These are phyloP conservation scores for Stemphylium lycopersici DNA, from an alignment of 2,329 filamentous ascomycete genomes.

Conservation along the genomic window DNA sequence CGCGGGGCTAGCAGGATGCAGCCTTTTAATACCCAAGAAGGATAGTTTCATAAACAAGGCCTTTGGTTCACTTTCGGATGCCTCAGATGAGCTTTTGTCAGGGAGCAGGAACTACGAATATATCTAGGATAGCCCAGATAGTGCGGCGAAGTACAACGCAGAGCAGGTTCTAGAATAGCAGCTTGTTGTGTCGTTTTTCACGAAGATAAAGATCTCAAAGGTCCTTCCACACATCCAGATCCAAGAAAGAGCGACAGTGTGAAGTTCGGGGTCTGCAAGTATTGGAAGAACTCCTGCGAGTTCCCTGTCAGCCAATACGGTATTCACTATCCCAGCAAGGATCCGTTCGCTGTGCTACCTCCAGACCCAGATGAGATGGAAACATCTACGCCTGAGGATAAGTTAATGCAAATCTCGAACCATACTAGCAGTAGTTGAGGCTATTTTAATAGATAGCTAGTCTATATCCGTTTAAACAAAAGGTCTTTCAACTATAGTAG, in stretches of 20 bases:
- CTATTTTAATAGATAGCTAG: too few relatives aligned
- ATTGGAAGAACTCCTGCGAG: background rate
- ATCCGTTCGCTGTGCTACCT: too few relatives aligned
- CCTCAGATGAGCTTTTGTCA: background rate
- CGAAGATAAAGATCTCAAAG: background rate
- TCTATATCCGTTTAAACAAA: too few relatives aligned
- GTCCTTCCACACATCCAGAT: background rate
- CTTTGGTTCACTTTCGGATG: background rate
- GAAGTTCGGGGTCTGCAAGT: background rate
- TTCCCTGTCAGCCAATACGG: background rate
- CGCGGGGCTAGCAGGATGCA: background rate
- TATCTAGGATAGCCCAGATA: background rate
- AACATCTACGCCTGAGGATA: too few relatives aligned
- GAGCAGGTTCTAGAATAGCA: background rate
- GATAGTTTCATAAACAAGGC: background rate
- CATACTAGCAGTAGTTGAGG: too few relatives aligned
- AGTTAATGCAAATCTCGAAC: too few relatives aligned
- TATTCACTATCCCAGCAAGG: background rate
- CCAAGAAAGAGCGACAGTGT: background rate
- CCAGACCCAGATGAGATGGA: too few relatives aligned
- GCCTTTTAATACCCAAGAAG: background rate
- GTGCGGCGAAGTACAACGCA: background rate
- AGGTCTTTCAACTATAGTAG: too few relatives aligned
- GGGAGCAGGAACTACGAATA: background rate
- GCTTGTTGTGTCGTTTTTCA: background rate